phyloP scores from a whole-genome alignment of 257 asterid genomes.

The Thymus mandschuricus region DNA sequence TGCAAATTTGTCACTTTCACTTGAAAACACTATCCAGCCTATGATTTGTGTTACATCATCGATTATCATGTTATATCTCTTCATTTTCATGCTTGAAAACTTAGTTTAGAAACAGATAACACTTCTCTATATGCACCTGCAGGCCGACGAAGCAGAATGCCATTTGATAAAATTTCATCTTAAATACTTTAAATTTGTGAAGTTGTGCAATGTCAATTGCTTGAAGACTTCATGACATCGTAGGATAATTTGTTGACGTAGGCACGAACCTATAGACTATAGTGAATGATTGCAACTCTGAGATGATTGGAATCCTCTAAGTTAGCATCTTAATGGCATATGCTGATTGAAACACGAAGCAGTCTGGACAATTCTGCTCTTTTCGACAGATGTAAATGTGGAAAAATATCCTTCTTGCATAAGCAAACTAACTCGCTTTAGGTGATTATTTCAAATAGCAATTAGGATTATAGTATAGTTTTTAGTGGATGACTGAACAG shows the following conservation, averaged over 20 bases:
- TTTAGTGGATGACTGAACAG: constrained; percentile 21
- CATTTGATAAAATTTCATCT: neutral
- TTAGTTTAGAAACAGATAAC: neutral
- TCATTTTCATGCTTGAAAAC: neutral
- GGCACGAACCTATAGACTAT: neutral
- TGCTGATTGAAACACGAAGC: neutral
- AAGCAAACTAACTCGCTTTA: neutral
- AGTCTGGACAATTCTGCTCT: neutral
- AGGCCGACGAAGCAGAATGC: neutral
- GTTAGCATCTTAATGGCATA: neutral
- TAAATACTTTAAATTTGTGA: neutral
- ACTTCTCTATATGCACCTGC: neutral
- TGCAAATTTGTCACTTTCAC: neutral
- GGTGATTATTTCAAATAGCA: neutral
- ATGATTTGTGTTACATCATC: neutral
- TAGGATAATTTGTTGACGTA: neutral
- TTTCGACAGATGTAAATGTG: neutral
- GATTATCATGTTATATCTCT: neutral
- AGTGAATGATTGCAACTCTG: neutral
- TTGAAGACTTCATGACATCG: neutral
- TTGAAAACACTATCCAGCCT: too few species aligned
- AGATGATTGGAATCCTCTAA: neutral
- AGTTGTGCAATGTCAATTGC: neutral
- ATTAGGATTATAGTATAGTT: neutral
- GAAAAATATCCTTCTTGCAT: constrained; percentile 1